A percentile compares a stretch with the other conserved stretches of the same genome.
phyloP scores from a whole-genome alignment of 192 early-diverging fungal genomes.

The Coemansia sp. region DNA sequence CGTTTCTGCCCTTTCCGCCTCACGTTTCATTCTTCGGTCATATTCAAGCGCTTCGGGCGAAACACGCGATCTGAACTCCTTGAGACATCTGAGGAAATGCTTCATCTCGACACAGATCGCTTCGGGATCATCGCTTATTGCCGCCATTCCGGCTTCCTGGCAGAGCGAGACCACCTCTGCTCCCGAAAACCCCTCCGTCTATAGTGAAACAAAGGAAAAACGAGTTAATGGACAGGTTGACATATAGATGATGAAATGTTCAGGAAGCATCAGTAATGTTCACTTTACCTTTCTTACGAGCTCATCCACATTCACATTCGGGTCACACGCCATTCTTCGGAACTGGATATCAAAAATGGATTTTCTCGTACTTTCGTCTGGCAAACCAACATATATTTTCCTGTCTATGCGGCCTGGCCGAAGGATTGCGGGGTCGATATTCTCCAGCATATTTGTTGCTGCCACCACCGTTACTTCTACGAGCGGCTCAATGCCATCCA shows the following conservation, averaged over 20 bases:
- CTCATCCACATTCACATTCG: not conserved
- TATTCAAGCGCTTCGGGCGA: constrained; percentile 85
- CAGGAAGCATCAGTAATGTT: not conserved
- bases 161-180: constrained; percentile 92
- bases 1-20: not conserved
- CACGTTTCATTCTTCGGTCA: not conserved
- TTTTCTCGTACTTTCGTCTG: constrained; percentile 70
- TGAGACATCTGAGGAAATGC: constrained; percentile 43
- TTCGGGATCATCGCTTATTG: constrained; percentile 80
- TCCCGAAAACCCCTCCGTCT: constrained; percentile 84
- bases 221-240: not conserved
- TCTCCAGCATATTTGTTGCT: constrained; percentile 96
- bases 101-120: constrained; percentile 29
- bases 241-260: not conserved
- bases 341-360: constrained; percentile 83
- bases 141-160: constrained; percentile 89
- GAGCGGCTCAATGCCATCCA: constrained; percentile 95
- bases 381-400: constrained; percentile 91
- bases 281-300: not conserved
- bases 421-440: constrained; percentile 89
- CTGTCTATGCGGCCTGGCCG: constrained; percentile 95
- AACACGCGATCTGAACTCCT: constrained; percentile 71
- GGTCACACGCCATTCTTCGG: constrained; percentile 65
- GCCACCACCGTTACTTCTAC: constrained; percentile 96
- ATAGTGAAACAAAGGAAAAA: not conserved